A percentile compares a stretch with the other conserved stretches of the same genome.
Evolutionary conservation across 306 rosid species (phyloP).

Genomic region (Cucurbita maxima): DNA sequence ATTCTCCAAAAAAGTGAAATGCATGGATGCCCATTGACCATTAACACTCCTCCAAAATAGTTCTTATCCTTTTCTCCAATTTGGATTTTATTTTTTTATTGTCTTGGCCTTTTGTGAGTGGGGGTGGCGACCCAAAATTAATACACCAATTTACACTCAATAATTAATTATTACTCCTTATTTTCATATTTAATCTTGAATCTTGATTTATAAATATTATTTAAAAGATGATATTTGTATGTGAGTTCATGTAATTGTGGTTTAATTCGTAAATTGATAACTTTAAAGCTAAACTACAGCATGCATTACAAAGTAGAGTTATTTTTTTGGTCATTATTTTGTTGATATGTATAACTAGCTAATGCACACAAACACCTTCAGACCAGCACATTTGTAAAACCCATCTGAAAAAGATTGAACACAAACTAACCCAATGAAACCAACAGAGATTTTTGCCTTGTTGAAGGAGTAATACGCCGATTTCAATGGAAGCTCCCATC

Average conservation of each 20-base stretch:
- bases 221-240: neutral
- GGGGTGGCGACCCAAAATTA: neutral
- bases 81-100: neutral
- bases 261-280: neutral
- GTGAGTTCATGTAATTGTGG: neutral
- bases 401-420: neutral
- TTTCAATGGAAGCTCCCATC: neutral
- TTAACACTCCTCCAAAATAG: neutral
- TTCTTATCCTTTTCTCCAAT: neutral
- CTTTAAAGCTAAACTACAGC: neutral
- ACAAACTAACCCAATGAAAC: neutral
- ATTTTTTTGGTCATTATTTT: neutral
- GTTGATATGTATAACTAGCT: neutral
- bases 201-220: neutral
- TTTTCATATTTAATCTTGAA: too few relatives aligned
- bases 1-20: neutral
- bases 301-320: neutral
- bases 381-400: neutral
- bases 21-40: neutral
- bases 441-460: neutral
- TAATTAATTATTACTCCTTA: too few relatives aligned
- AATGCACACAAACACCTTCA: slow-evolving; percentile 3
- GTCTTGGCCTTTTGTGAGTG: neutral
- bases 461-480: neutral
- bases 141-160: neutral